phyloP scores from a whole-genome alignment of 148 eudicot species.

The Dianthus caryophyllus region DNA sequence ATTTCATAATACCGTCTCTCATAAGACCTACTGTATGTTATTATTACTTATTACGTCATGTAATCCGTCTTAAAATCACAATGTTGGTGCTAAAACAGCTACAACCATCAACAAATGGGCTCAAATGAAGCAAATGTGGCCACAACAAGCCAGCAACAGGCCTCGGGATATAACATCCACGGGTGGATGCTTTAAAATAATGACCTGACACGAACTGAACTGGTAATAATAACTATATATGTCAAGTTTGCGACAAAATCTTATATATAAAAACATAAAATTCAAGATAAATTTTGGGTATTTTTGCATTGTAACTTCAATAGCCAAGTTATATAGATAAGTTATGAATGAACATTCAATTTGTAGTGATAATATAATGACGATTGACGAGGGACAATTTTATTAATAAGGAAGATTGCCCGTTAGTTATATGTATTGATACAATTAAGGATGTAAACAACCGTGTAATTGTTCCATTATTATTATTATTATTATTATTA shows the following conservation, averaged over 20 bases:
- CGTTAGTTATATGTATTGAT: constrained; percentile 7
- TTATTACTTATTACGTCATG: too few species aligned
- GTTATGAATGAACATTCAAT: constrained; percentile 2
- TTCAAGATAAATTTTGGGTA: constrained; percentile 22
- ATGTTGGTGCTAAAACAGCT: constrained; percentile 31
- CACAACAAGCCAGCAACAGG: constrained; percentile 33
- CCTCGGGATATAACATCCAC: constrained; percentile 33
- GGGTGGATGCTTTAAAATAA: constrained; percentile 51
- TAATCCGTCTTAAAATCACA: background rate
- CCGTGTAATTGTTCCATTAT: constrained; percentile 2
- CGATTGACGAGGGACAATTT: constrained; percentile 15
- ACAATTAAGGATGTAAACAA: background rate
- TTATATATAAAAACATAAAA: constrained; percentile 5
- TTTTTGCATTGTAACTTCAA: background rate
- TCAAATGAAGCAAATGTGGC: constrained; percentile 26
- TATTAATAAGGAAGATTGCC: constrained; percentile 14
- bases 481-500: too few species aligned
- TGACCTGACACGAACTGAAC: background rate
- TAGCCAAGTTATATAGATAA: constrained; percentile 6
- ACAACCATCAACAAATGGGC: constrained; percentile 25
- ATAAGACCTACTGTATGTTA: too few species aligned
- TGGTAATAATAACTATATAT: too few species aligned
- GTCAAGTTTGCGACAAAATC: background rate
- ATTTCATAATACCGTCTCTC: too few species aligned
- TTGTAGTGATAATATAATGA: constrained; percentile 10